Conservation (phyloP, 306 rosid species). For the Gynostemma pentaphyllum region DNA sequence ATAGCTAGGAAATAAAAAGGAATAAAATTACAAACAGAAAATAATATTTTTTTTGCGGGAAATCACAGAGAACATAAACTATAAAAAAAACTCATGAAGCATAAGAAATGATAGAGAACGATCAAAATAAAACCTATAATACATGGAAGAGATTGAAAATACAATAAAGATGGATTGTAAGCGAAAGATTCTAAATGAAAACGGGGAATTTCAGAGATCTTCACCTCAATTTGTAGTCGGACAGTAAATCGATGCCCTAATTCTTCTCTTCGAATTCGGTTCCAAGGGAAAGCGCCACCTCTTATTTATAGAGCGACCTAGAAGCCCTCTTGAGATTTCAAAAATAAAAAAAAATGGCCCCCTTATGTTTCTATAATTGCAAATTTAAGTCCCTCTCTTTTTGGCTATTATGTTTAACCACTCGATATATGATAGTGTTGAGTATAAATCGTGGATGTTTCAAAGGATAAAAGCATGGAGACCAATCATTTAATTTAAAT, state of each 20-base stretch:
- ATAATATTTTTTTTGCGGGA: neutral
- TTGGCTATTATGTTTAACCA: no score
- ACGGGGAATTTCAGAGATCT: neutral
- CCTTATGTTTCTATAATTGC: no score
- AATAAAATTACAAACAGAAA: neutral
- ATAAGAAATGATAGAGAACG: neutral
- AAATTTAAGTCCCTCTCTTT: no score
- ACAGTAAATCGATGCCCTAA: neutral
- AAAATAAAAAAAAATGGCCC: no score
- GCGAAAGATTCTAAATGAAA: neutral
- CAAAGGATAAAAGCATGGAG: no score
- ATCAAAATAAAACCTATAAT: neutral
- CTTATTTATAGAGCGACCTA: neutral
- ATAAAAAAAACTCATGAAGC: neutral
- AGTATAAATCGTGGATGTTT: no score
- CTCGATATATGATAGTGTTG: no score
- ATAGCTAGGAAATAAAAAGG: neutral
- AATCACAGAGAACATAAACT: no score
- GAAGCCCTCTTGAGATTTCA: neutral
- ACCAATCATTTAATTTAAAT: no score
- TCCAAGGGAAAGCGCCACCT: no score
- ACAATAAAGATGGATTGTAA: neutral
- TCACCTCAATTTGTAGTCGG: neutral
- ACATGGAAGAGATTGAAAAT: neutral
- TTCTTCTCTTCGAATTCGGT: neutral